Conservation (phyloP, 352 stramenopile genomes). For the Stephanocyclus meneghinianus region DNA sequence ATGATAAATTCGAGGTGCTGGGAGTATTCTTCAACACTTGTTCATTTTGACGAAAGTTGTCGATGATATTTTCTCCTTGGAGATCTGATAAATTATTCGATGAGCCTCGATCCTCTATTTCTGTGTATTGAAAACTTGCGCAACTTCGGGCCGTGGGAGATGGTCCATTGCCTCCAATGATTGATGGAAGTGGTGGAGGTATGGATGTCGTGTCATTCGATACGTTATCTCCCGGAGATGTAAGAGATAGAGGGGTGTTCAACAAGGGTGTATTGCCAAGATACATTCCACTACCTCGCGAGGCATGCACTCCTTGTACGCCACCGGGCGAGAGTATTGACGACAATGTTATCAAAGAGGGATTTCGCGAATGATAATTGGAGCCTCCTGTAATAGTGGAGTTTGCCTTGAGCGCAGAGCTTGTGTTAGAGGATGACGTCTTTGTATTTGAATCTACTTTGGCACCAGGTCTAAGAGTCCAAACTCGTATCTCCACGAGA, state of each 20-base stretch:
- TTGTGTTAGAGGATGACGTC: slow-evolving; percentile 10
- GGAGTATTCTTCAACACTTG: slow-evolving; percentile 6
- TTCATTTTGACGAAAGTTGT: slow-evolving; percentile 4
- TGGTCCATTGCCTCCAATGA: slow-evolving; percentile 20
- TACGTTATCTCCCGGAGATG: neutral
- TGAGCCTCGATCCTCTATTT: slow-evolving; percentile 1
- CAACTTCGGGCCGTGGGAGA: neutral
- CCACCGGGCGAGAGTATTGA: slow-evolving; percentile 24
- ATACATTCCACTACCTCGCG: neutral
- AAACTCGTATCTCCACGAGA: slow-evolving; percentile 59
- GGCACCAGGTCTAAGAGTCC: slow-evolving; percentile 36
- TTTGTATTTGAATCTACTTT: slow-evolving; percentile 6
- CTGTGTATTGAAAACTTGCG: neutral
- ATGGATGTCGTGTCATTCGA: neutral
- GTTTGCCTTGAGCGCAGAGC: slow-evolving; percentile 30
- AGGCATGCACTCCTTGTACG: neutral
- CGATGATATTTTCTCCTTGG: slow-evolving; percentile 8
- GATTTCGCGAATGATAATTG: slow-evolving; percentile 49
- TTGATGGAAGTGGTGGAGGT: slow-evolving; percentile 18
- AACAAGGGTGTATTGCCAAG: slow-evolving; percentile 25
- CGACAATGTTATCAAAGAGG: slow-evolving; percentile 37
- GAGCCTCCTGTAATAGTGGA: neutral
- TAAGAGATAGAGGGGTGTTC: slow-evolving; percentile 8
- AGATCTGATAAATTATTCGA: neutral
- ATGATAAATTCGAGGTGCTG: slow-evolving; percentile 15